phyloP scores from a whole-genome alignment of 2,329 filamentous ascomycete species.

The Arthrobotrys sinensis region DNA sequence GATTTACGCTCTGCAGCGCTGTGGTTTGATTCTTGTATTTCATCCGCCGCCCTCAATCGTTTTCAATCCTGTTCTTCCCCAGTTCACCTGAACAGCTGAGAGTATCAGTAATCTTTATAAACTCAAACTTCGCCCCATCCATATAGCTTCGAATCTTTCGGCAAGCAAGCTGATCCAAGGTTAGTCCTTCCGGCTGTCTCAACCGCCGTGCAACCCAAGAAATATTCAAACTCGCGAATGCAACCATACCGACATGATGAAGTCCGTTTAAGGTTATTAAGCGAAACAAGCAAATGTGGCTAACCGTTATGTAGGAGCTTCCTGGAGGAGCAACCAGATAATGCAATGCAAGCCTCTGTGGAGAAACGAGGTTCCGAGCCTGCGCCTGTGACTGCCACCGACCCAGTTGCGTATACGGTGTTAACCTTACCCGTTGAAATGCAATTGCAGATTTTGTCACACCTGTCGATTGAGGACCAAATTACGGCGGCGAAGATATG shows the following conservation, averaged over 20 bases:
- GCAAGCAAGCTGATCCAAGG: slow-evolving; percentile 5
- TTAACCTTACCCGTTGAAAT: slow-evolving; percentile 25
- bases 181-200: slow-evolving; percentile 16
- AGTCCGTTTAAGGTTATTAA: slow-evolving; percentile 22
- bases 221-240: slow-evolving; percentile 1
- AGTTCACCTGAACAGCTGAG: neutral
- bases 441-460: slow-evolving; percentile 18
- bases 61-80: neutral
- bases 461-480: slow-evolving; percentile 24
- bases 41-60: neutral
- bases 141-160: neutral
- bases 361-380: slow-evolving; percentile 7
- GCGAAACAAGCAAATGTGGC: slow-evolving; percentile 15
- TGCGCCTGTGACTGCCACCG: neutral
- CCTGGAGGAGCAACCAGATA: neutral
- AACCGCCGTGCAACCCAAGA: slow-evolving; percentile 18
- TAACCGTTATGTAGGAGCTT: neutral
- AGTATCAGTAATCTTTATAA: slow-evolving; percentile 21
- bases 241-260: slow-evolving; percentile 16
- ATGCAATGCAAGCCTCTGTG: slow-evolving; percentile 5
- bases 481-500: slow-evolving; percentile 11
- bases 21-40: no score
- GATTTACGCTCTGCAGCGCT: no score
- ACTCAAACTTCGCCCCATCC: neutral
- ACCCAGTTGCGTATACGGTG: neutral